These are phyloP conservation scores for Beta macrorhiza DNA, from an alignment of 179 eudicot species.

Conservation along the genomic window DNA sequence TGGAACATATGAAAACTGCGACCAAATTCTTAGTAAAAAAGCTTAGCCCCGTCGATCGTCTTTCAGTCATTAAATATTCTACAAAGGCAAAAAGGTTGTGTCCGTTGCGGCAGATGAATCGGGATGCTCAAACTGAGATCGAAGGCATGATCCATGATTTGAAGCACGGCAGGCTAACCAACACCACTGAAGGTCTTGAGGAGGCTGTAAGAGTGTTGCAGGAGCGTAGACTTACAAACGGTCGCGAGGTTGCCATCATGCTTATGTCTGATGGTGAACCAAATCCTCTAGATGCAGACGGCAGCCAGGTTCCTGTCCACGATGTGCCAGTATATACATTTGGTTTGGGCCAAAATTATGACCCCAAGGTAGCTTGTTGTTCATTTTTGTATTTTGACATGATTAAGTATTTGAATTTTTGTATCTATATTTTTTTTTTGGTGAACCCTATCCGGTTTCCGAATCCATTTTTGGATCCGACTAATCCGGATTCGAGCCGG, in stretches of 20 bases:
- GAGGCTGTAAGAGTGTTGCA: conserved; percentile 15
- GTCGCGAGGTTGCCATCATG: conserved; percentile 19
- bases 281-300: neutral
- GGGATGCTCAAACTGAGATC: neutral
- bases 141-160: neutral
- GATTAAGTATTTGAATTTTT: too few species aligned
- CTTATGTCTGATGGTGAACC: conserved; percentile 18
- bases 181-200: conserved; percentile 16
- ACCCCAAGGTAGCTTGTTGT: conserved; percentile 15
- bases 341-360: conserved; percentile 8
- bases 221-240: neutral
- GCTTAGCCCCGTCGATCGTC: conserved; percentile 19
- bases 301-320: neutral
- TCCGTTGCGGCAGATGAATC: conserved; percentile 18
- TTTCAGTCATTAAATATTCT: conserved; percentile 17
- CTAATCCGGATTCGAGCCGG: too few species aligned
- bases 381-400: too few species aligned
- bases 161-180: neutral
- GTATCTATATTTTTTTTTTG: too few species aligned
- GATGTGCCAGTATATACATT: conserved; percentile 24
- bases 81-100: neutral
- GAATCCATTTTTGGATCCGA: too few species aligned
- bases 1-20: neutral
- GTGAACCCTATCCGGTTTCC: too few species aligned
- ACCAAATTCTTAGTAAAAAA: conserved; percentile 6